Evolutionary conservation across 768 basidiomycete species (phyloP), one percentile per base, ranked within the genome.

Genomic region (Mycena indigotica): DNA sequence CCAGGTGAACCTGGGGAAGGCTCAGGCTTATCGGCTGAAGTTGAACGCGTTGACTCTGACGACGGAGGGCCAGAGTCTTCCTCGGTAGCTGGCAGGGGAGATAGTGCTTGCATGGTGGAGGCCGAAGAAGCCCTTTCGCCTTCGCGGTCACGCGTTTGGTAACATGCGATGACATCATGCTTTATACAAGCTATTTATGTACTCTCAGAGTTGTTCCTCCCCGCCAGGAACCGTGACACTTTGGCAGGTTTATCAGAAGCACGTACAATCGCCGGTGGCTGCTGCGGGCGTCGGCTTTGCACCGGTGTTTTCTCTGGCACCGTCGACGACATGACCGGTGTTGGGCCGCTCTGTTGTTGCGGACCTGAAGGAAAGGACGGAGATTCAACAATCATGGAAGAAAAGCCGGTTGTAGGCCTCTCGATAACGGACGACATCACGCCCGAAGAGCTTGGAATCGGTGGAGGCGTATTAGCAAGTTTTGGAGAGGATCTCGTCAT

Each of bases 401-500:
- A 28, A 28, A 63, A 53, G 56, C 19, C 51, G 25, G 25, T 17
- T 35, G 59, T 15, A 13, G 48, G 54, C 29, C 58, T 62, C 50
- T 67, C 66, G 16, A 61, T 45, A 45, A 60, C 59, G 12, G 62
- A 55, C 3, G 58, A 40, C 28, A 62, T 45, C 5, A 50, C 46
- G 50, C 49, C 53, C 40, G 57, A 29, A 29, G 29, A 28, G 29
- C 52, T 17, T 15, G 58, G 39, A n/a, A n/a, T n/a, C n/a, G n/a
- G n/a, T n/a, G n/a, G n/a, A 46, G 26, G 46, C 5, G 48, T 46
- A 39, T 60, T 50, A 12, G 65, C 45, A 1, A 70, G 58, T 53
- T 80, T 81, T 8, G 76, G 73, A 19, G 75, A 71, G 0, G 76
- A 75, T 28, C 72, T 66, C 41, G 53, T 57, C n/a, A 46, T 72